These are phyloP conservation scores for Euphorbia celastroides DNA, from an alignment of 441 rosid genomes.

Conservation along the genomic window DNA sequence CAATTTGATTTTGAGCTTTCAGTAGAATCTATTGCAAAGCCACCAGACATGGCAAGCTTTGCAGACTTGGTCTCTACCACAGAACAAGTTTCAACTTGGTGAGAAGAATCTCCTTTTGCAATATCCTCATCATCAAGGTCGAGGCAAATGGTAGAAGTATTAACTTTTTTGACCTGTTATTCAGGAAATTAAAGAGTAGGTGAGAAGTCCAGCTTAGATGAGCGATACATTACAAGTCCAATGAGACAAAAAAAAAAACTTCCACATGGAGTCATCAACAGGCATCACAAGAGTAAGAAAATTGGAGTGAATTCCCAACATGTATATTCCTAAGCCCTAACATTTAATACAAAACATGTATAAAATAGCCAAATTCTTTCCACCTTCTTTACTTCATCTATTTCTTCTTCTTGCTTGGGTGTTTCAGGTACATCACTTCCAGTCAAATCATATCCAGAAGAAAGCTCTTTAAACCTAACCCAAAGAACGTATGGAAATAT, in stretches of 20 bases:
- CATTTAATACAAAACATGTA: too few species aligned
- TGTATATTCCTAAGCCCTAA: constrained; percentile 22
- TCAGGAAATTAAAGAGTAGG: constrained; percentile 15
- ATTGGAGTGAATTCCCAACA: not conserved
- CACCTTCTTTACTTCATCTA: constrained; percentile 42
- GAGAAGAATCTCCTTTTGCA: constrained; percentile 19
- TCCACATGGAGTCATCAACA: constrained; percentile 6
- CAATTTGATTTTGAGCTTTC: constrained; percentile 28
- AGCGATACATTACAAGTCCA: constrained; percentile 6
- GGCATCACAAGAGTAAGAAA: not conserved
- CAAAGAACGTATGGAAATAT: constrained; percentile 8
- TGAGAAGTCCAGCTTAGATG: constrained; percentile 1
- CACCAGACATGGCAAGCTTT: constrained; percentile 24
- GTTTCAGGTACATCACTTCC: constrained; percentile 33
- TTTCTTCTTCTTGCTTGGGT: constrained; percentile 22
- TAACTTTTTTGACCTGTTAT: constrained; percentile 27
- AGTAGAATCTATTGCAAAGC: constrained; percentile 27
- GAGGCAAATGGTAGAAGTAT: constrained; percentile 16
- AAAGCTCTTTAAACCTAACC: constrained; percentile 59
- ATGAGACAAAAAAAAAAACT: not conserved
- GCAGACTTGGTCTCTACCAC: constrained; percentile 25
- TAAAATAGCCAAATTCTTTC: constrained; percentile 21
- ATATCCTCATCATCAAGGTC: constrained; percentile 24
- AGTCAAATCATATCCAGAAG: constrained; percentile 50
- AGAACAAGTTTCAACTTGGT: constrained; percentile 24